These are phyloP conservation scores for Populus hybrid DNA, from an alignment of 441 rosid species.

Conservation along the genomic window DNA sequence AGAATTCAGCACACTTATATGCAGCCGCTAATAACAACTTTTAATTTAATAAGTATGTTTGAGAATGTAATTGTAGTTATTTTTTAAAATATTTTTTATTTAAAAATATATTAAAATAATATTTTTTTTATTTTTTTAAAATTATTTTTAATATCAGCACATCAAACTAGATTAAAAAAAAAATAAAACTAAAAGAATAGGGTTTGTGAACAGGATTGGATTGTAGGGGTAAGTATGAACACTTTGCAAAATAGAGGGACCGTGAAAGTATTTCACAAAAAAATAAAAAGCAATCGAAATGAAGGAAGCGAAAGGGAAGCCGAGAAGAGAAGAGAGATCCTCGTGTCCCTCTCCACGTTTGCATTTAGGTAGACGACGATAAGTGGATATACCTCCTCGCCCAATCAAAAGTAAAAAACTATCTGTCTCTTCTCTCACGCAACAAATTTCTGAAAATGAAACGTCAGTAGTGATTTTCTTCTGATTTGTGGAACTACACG, in stretches of 20 bases:
- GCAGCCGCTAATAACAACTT: no score
- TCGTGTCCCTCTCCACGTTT: background rate
- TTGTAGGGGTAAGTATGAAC: background rate
- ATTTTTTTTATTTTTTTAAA: no score
- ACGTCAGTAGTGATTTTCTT: background rate
- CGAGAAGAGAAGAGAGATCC: background rate
- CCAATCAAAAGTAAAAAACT: background rate
- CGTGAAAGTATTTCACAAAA: background rate
- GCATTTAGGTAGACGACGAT: background rate
- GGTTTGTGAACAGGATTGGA: background rate
- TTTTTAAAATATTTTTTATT: no score
- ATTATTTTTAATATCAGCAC: no score
- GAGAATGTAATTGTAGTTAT: no score
- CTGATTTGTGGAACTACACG: background rate
- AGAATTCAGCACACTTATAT: no score
- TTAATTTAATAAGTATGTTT: no score
- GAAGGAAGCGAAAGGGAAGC: background rate
- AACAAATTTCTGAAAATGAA: background rate
- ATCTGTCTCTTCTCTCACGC: background rate
- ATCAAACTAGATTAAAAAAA: no score
- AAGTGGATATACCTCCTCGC: background rate
- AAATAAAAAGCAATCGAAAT: background rate
- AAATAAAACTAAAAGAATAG: background rate
- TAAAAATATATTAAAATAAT: no score
- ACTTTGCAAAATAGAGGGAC: background rate